These are phyloP conservation scores for Colletotrichum chlorophyti DNA, from an alignment of 2,329 filamentous ascomycete species.

Conservation along the genomic window DNA sequence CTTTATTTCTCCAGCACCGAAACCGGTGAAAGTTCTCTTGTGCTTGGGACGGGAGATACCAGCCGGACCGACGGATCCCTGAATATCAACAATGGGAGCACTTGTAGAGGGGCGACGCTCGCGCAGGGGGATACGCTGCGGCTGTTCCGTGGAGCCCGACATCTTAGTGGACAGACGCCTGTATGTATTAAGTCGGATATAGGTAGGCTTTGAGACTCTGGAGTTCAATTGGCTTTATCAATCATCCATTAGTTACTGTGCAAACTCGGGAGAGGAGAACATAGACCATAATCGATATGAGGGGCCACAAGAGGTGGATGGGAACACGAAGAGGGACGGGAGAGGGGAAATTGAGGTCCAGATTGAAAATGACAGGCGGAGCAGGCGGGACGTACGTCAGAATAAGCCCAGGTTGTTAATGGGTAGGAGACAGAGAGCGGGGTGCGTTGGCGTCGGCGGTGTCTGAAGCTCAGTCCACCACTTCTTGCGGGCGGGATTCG, in stretches of 20 bases:
- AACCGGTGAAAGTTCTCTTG: constrained; percentile 94
- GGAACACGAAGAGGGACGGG: not conserved
- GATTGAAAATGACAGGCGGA: constrained; percentile 19
- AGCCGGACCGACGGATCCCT: constrained; percentile 84
- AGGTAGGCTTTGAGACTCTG: not conserved
- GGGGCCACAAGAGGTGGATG: too few relatives aligned
- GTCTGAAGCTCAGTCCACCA: constrained; percentile 26
- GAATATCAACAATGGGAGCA: constrained; percentile 84
- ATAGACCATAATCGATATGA: too few relatives aligned
- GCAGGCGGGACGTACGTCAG: constrained; percentile 16
- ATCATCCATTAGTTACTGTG: too few relatives aligned
- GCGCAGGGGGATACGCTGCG: constrained; percentile 57
- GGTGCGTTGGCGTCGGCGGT: constrained; percentile 20
- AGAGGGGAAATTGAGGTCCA: constrained; percentile 10
- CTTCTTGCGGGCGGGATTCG: constrained; percentile 14
- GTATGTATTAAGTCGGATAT: too few relatives aligned
- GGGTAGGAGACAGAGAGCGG: constrained; percentile 23
- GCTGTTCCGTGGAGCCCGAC: constrained; percentile 36
- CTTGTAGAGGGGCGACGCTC: constrained; percentile 83
- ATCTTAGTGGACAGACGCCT: too few relatives aligned
- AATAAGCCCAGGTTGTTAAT: constrained; percentile 21
- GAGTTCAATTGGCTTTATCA: constrained; percentile 16
- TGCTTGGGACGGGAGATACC: constrained; percentile 92
- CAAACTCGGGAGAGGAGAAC: too few relatives aligned
- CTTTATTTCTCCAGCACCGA: constrained; percentile 91